Evolutionary conservation across 108 stramenopile genomes (phyloP), one percentile per base, ranked within the genome.

Genomic region (Nannochloropsis salina): DNA sequence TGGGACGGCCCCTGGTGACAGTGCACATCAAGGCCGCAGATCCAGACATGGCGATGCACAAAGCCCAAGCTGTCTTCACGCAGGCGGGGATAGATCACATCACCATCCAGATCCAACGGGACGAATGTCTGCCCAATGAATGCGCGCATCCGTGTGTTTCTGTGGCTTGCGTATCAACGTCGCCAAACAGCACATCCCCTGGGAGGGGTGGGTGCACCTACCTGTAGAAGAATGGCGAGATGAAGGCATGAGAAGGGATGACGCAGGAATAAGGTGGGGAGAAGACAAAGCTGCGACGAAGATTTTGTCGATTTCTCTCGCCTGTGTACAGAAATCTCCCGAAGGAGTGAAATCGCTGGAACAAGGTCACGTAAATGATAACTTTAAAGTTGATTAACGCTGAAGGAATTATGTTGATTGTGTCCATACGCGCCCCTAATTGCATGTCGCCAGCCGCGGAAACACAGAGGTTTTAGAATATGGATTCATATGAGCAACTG

Each of bases 11-110:
- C 8, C 82, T 85, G 20, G 88, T 85, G 42, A 85, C 88, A 5
- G 88, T 82, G 8, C 88, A 88, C 82, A 82, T 88, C 8, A 88
- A 88, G 80, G 88, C 88, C 8, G 44, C 51, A 1, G 88, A 88
- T 42, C 84, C 88, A 41, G 88, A 84, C 41, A 61, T n/a, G 18
- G 88, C 84, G 20, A 41, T 88, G 21, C 21, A 44, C 6, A 42
- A 41, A 42, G 88, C 88, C 42, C 88, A 88, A 42, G 81, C 44
- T 41, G 47, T 88, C 2, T 85, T 84, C 45, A 84, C 84, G 43
- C 80, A 82, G 44, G 84, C 81, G 84, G 88, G 88, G 42, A 81
- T 85, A 0, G 47, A 41, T 18, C 88, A 88, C 82, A 84, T 84
- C 44, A 88, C 88, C 41, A 88, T 88, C 8, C 88, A 88, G 88